Base-by-base conservation (phyloP, 768 basidiomycete species). In the Mycena kentingensis region DNA sequence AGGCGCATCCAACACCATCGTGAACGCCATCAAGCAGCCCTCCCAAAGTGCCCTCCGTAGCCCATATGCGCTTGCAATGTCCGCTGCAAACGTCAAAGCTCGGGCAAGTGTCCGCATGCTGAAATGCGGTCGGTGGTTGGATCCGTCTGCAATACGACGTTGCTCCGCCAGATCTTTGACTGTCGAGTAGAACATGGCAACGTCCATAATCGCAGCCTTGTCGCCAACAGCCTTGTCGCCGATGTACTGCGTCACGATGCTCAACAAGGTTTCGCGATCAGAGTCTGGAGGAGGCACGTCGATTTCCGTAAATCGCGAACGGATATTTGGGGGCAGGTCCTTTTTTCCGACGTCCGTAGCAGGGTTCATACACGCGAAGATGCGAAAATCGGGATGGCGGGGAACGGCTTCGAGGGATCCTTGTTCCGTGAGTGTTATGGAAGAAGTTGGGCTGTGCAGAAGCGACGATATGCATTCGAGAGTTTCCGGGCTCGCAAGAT, bases 341-440 rank as follows among this genome's bases (percentile, higher is more conserved):
- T 94, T 97, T 75, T 98, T 99, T 28, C 97, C 97, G 13, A 98
- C 90, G 62, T 99, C 97, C 3, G 95, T 99, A 0, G 97, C 97
- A 4, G 97, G 97, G 65, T 99, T 99, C 97, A 99, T 99, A 67
- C 97, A 99, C 4, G 94, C 94, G 63, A 98, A 98, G 4, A 98
- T 77, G 18, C 96, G 89, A 74, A 99, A 99, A 62, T 96, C 88
- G 16, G 93, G 85, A 67, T 99, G 97, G 0, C 97, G 88, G 43
- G 87, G 86, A 25, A 98, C 79, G 2, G 90, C 88, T 60, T 94
- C 91, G 48, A 98, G 70, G 10, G 92, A 88, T 1, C 95, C 96
- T 66, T 94, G 85, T 65, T 98, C 97, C 0, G 93, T 93, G 51
- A 99, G 74, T 0, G 93, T 91, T 60, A 99, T 87, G 1, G 96